Conservation (phyloP, 768 basidiomycete genomes). For the Leccinellum albellum region DNA sequence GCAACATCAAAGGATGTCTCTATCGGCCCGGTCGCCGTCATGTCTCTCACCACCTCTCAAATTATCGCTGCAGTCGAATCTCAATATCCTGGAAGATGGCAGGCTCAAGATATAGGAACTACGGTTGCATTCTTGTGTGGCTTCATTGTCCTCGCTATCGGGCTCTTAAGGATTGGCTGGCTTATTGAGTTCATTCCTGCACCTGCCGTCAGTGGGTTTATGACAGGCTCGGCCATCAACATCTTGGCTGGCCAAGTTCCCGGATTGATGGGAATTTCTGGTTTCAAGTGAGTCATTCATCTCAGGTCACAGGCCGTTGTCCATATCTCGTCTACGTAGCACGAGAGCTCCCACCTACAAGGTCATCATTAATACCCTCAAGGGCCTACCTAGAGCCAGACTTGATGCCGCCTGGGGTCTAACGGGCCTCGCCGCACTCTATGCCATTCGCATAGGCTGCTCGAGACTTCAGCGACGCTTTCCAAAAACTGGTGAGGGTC, state of each 20-base stretch:
- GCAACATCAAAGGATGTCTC: conserved; percentile 98
- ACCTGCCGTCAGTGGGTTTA: conserved; percentile 84
- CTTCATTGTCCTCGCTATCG: conserved; percentile 87
- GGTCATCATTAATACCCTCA: conserved; percentile 92
- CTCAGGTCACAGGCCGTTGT: neutral
- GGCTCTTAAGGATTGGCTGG: conserved; percentile 88
- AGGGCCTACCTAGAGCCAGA: conserved; percentile 64
- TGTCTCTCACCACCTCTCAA: conserved; percentile 85
- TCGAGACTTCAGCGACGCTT: conserved; percentile 49
- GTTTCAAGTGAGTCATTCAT: conserved; percentile 64
- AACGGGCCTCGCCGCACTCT: conserved; percentile 65
- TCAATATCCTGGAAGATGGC: conserved; percentile 54
- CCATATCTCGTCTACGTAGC: conserved; percentile 35
- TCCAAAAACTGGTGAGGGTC: conserved; percentile 54
- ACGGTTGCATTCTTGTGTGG: conserved; percentile 83
- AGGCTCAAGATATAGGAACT: conserved; percentile 74
- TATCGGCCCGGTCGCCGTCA: conserved; percentile 99
- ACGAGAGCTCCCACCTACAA: conserved; percentile 81
- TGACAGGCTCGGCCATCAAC: conserved; percentile 97
- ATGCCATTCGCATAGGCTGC: conserved; percentile 61
- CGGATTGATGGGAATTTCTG: conserved; percentile 81
- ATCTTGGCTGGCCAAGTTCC: conserved; percentile 89
- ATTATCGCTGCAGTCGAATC: conserved; percentile 67
- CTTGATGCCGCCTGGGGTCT: conserved; percentile 92
- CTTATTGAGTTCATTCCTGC: conserved; percentile 91